These are phyloP conservation scores for Ulmus americana DNA, from an alignment of 331 rosid species.

Conservation along the genomic window DNA sequence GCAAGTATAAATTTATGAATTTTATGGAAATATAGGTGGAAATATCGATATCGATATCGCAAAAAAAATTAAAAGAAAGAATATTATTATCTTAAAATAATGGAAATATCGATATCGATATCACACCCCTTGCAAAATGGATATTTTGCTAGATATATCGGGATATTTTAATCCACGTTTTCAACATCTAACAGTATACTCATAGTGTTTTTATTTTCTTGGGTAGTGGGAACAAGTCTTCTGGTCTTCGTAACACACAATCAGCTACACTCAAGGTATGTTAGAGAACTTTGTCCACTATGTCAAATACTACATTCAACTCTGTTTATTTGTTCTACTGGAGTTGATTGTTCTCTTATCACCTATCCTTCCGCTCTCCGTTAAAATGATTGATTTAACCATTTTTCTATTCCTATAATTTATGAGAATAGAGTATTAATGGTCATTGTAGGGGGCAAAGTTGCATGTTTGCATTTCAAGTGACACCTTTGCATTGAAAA, in stretches of 20 bases:
- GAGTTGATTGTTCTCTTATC: not conserved
- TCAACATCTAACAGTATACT: conserved; percentile 8
- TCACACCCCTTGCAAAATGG: too few relatives aligned
- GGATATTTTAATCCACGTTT: too few relatives aligned
- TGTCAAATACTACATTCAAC: conserved; percentile 13
- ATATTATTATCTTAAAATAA: too few relatives aligned
- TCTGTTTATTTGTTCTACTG: not conserved
- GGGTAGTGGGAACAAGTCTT: conserved; percentile 73
- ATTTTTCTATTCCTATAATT: not conserved
- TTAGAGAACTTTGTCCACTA: conserved; percentile 21
- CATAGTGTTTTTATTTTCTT: conserved; percentile 19
- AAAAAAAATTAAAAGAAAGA: too few relatives aligned
- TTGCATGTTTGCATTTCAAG: not conserved
- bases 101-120: too few relatives aligned
- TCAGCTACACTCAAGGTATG: conserved; percentile 62
- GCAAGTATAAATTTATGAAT: too few relatives aligned
- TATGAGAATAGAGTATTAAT: not conserved
- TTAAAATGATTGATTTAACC: not conserved
- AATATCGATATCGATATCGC: too few relatives aligned
- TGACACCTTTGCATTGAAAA: too few relatives aligned
- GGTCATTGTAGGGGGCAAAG: not conserved
- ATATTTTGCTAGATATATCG: too few relatives aligned
- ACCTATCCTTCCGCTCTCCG: not conserved
- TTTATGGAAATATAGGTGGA: too few relatives aligned
- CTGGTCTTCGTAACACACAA: conserved; percentile 76